Base-by-base conservation (phyloP, 2,329 filamentous ascomycete genomes). In the Xylariaceae sp. region DNA sequence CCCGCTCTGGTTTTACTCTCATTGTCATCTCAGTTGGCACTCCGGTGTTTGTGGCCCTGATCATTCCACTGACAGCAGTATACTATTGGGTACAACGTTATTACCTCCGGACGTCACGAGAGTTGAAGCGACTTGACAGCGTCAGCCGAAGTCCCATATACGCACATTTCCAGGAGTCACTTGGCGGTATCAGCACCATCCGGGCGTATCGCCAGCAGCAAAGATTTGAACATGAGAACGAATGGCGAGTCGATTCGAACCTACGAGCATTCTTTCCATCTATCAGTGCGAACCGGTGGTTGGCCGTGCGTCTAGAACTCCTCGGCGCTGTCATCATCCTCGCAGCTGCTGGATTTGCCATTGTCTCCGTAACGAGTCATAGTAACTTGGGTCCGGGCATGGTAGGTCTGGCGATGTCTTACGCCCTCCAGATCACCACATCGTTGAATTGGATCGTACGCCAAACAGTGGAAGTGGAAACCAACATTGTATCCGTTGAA, bases 401-500 rank as follows among this genome's bases (percentile, higher is more conserved):
- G 72, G 91, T 97, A 50, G 95, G 95, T 76, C 77, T 99, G 66
- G 85, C 89, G 60, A 96, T 99, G 91, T 96, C 92, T 46, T 96
- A 97, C 73, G 94, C 91, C 40, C 80, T 99, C 60, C 90, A 96
- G 74, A 97, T 99, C 68, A 99, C 94, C 1, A 89, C 92, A 63
- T 96, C 91, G 37, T 81, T 99, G 66, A 99, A 97, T 76, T 99
- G 94, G 94, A 96, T 99, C 67, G 94, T 99, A 50, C 85, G 95
- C 56, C 94, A 99, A 74, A 96, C 91, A 0, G 94, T 99, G 35
- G 95, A 99, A 72, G 94, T 99, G n/a, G 95, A 99, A 78, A 97
- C 92, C n/a, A 99, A 99, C 73, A 99, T 99, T 67, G 92, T 99
- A 45, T 96, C 92, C 7, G 94, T 99, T 39, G 94, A 99, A 79